A percentile compares a stretch with the other conserved stretches of the same genome.
phyloP scores from a whole-genome alignment of 1,139 yeast genomes.

The Debaryomyces subglobosus region DNA sequence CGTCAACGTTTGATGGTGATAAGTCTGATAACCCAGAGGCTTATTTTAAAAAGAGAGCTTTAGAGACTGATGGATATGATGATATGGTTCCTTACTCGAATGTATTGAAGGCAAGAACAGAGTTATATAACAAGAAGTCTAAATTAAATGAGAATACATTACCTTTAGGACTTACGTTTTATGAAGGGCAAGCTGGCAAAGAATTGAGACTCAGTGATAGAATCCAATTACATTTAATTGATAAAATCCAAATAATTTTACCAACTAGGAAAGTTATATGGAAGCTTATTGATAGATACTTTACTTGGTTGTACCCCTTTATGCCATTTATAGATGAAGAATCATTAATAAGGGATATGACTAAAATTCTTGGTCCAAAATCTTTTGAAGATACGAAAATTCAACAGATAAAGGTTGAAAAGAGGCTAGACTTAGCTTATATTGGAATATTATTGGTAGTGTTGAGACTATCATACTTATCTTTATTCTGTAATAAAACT shows the following conservation, averaged over 20 bases:
- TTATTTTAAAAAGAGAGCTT: conserved; percentile 33
- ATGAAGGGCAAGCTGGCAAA: conserved; percentile 31
- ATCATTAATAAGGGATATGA: conserved; percentile 23
- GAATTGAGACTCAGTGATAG: conserved; percentile 36
- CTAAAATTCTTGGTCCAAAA: conserved; percentile 30
- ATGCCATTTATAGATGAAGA: conserved; percentile 41
- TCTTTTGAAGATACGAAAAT: conserved; percentile 24
- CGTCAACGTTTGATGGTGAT: conserved; percentile 16
- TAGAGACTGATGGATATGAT: conserved; percentile 39
- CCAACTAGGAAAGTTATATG: conserved; percentile 38
- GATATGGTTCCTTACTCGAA: conserved; percentile 40
- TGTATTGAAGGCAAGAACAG: conserved; percentile 24
- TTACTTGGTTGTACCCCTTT: conserved; percentile 36
- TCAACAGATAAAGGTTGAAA: conserved; percentile 25
- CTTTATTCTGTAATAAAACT: conserved; percentile 34
- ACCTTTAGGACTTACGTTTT: conserved; percentile 33
- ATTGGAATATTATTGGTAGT: conserved; percentile 33
- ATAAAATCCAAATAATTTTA: conserved; percentile 32
- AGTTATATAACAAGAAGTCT: conserved; percentile 18
- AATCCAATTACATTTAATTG: conserved; percentile 35
- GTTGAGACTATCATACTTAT: conserved; percentile 32
- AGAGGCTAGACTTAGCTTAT: conserved; percentile 35
- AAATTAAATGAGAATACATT: conserved; percentile 22
- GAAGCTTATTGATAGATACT: conserved; percentile 35
- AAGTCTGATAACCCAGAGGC: conserved; percentile 23